Evolutionary conservation across 345 rosid species (phyloP), one percentile per base, ranked within the genome.

Genomic region (Melaleuca alternifolia): DNA sequence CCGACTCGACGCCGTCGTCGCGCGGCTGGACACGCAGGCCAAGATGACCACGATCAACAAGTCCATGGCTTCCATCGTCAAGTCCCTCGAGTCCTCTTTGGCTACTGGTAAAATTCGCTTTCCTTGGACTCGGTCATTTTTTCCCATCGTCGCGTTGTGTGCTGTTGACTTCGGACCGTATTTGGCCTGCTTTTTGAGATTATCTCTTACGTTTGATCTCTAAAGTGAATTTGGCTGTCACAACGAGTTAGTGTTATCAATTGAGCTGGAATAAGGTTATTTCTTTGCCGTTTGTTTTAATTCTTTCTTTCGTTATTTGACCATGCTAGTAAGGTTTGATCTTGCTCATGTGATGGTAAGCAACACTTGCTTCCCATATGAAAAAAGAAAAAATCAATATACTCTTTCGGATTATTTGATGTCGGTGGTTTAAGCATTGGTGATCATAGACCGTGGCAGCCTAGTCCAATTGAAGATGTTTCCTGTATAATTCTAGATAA

Each of bases 1-100:
- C 50, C 92, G 99, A 48, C 95, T 97, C 7, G 99, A 97, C 61
- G 99, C 99, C 83, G 99, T 96, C 71, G 99, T 97, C 51, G 96
- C 99, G 56, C 92, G 99, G 50, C 94, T 96, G 28, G 99, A 96
- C 88, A 95, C 99, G 6, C 99, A 96, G 92, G 98, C 99, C 30
- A 97, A 97, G 92, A 97, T 96, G 98, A 87, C 97, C 89, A 92
- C 96, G 83, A 93, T 97, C 88, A 96, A 94, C 88, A 95, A 97
- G 89, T 96, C 99, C 83, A 97, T 96, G 99, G 94, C 89, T 9
- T 87, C 90, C 71, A 97, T 97, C 89, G 99, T 96, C 87, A 97
- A 97, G 86, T 97, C 99, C 10, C 99, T 97, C 37, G 99, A 97
- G 85, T 96, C 98, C 59, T 57, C 99, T 53, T 94, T 97, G 51